Base-by-base conservation (phyloP, 1,139 yeast species). In the Candida gigantensis region DNA sequence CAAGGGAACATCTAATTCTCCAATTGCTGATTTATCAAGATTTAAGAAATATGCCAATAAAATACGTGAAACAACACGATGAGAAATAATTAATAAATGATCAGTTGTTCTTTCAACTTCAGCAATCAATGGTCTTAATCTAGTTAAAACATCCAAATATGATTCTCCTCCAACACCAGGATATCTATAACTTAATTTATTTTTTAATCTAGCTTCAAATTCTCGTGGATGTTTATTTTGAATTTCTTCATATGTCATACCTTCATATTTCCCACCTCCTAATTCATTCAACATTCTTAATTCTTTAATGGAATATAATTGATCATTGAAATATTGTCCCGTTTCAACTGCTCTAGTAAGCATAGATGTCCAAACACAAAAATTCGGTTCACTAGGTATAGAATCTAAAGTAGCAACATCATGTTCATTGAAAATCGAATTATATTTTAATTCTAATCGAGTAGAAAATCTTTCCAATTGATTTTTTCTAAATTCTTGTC, bases 101-200 rank as follows among this genome's bases (percentile, higher is more conserved):
- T 89, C 96, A 11, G 88, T 84, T 40, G 95, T 86, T 49, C 97
- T 74, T 61, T 92, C 98, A 34, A 92, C 74, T 57, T 92, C 98
- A 9, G 90, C 89, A 45, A 92, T 90, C 25, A 92, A 78, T 1
- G 97, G 95, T 41, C 96, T 72, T 42, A 92, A 70, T 43, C 98
- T 73, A 45, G 90, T 87, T 52, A 92, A 84, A 4, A 90, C 98
- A 61, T 92, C 98, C 50, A 90, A 65, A 51, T 90, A 90, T 0
- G 95, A 85, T 62, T 90, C 97, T 23, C 97, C 97, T n/a, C 97
- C 96, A 36, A 88, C 86, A 8, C 97, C 97, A 2, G 97, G 97
- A 55, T 89, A 90, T 47, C 97, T 69, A 60, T 89, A 90, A 18
- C 82, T 69, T 51, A 90, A 71, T 61, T 90, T 90, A 58, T 87